These are phyloP conservation scores for Fistulifera solaris DNA, from an alignment of 108 stramenopile species.

Conservation along the genomic window DNA sequence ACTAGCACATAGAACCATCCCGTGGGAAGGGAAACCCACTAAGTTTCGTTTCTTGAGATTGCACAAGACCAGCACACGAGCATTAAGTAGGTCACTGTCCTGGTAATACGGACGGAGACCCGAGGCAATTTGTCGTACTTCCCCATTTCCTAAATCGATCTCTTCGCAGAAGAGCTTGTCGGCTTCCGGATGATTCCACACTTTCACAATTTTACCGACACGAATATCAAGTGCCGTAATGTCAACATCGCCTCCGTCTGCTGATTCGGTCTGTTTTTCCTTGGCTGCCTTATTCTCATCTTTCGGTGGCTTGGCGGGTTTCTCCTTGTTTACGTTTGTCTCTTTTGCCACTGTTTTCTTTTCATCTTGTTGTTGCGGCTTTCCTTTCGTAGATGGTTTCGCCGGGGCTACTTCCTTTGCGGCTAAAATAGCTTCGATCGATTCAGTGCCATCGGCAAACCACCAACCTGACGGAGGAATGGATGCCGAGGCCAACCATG, in stretches of 20 bases:
- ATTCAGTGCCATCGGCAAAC: conserved; percentile 1
- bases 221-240: conserved; percentile 84
- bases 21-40: conserved; percentile 86
- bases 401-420: conserved; percentile 8
- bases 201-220: conserved; percentile 87
- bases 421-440: conserved; percentile 5
- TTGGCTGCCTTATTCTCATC: background rate
- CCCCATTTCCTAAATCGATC: conserved; percentile 89
- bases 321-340: background rate
- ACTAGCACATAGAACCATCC: conserved; percentile 88
- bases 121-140: conserved; percentile 85
- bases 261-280: background rate
- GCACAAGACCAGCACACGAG: conserved; percentile 87
- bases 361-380: conserved; percentile 3
- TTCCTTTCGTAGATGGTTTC: conserved; percentile 12
- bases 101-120: conserved; percentile 89
- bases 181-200: conserved; percentile 91
- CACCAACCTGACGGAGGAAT: background rate
- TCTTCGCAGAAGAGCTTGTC: conserved; percentile 96
- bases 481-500: background rate
- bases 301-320: conserved; percentile 3
- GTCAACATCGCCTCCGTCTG: conserved; percentile 12
- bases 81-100: conserved; percentile 70
- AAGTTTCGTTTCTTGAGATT: conserved; percentile 87
- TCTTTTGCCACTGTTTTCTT: background rate